These are phyloP conservation scores for Andrographis paniculata DNA, from an alignment of 305 asterid genomes.

Conservation along the genomic window DNA sequence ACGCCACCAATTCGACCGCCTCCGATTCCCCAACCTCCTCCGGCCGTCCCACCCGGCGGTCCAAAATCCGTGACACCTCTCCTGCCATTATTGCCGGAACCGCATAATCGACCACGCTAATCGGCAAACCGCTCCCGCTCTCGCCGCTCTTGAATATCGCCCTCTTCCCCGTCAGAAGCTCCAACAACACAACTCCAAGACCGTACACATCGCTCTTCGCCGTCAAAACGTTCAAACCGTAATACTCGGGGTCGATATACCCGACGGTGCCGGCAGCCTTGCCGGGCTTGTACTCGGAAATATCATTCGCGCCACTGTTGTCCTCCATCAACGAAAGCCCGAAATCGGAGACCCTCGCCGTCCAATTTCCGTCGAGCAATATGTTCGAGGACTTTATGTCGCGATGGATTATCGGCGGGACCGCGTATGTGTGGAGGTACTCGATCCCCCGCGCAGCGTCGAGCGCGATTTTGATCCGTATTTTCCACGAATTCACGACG, in stretches of 20 bases:
- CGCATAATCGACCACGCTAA: constrained; percentile 69
- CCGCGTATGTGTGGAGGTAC: constrained; percentile 84
- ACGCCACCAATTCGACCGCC: constrained; percentile 86
- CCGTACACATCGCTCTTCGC: constrained; percentile 95
- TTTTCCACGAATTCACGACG: constrained; percentile 68
- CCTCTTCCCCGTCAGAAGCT: constrained; percentile 77
- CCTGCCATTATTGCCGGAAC: constrained; percentile 72
- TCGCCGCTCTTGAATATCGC: constrained; percentile 62
- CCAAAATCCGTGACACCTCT: constrained; percentile 50
- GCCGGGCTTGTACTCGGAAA: constrained; percentile 35
- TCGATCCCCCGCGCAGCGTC: constrained; percentile 95
- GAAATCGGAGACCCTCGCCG: constrained; percentile 78
- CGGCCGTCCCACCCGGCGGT: constrained; percentile 43
- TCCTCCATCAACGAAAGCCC: constrained; percentile 71
- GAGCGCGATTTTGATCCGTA: constrained; percentile 70
- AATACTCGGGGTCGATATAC: constrained; percentile 89
- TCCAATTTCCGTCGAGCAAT: constrained; percentile 67
- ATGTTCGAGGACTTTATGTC: constrained; percentile 93
- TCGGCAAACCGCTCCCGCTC: constrained; percentile 33
- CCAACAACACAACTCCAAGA: constrained; percentile 70
- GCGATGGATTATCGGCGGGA: constrained; percentile 85
- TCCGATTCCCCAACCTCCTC: too few relatives aligned
- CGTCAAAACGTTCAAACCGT: constrained; percentile 74
- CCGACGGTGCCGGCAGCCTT: constrained; percentile 93
- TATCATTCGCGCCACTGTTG: constrained; percentile 56